phyloP scores from a whole-genome alignment of 2,329 filamentous ascomycete species.

The Botryosphaeria agaves region DNA sequence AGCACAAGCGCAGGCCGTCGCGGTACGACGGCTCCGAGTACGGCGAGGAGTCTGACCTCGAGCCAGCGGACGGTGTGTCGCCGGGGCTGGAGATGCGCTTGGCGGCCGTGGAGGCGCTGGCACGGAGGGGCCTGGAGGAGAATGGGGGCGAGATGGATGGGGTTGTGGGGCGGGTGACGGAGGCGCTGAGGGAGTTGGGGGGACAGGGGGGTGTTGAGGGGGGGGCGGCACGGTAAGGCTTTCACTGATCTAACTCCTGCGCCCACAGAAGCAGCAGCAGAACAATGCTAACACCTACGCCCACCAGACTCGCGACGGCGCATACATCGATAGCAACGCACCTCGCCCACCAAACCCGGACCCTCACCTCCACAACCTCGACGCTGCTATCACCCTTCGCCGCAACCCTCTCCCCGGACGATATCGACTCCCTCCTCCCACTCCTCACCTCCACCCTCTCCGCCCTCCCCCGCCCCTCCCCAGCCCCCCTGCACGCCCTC shows the following conservation, averaged over 20 bases:
- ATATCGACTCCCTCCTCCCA: conserved; percentile 51
- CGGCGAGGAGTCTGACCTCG: conserved; percentile 53
- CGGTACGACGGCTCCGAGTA: conserved; percentile 60
- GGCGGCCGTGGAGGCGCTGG: conserved; percentile 54
- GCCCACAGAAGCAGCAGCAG: too few relatives aligned
- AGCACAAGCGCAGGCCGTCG: conserved; percentile 26
- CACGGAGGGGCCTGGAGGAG: conserved; percentile 35
- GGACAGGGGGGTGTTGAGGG: conserved; percentile 57
- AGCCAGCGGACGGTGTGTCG: conserved; percentile 46
- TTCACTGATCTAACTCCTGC: too few relatives aligned
- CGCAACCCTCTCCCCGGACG: conserved; percentile 42
- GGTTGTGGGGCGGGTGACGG: conserved; percentile 45
- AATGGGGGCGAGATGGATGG: neutral
- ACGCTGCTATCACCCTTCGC: conserved; percentile 53
- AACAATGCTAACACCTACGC: conserved; percentile 18
- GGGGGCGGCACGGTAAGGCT: conserved; percentile 48
- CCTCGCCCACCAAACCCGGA: conserved; percentile 56
- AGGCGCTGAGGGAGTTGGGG: conserved; percentile 52
- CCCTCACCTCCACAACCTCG: conserved; percentile 56
- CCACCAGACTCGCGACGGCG: conserved; percentile 51
- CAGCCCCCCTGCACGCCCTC: conserved; percentile 47
- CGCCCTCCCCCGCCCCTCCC: conserved; percentile 37
- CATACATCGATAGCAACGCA: conserved; percentile 61
- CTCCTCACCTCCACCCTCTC: conserved; percentile 47
- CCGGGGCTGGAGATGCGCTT: conserved; percentile 50